Conservation (phyloP, 805 yeast genomes). For the Candida khao-thaluensis region DNA sequence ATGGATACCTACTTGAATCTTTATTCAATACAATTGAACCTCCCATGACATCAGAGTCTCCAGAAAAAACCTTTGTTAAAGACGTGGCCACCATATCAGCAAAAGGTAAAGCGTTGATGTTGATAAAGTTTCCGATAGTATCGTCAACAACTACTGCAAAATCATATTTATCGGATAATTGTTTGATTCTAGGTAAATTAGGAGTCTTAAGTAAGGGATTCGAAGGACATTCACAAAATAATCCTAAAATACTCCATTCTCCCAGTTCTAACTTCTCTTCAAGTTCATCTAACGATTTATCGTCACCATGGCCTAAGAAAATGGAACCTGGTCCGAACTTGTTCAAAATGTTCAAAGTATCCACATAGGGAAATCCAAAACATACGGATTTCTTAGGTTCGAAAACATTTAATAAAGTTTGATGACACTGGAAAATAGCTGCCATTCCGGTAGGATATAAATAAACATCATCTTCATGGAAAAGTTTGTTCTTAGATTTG, state of each 20-base stretch:
- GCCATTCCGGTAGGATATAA: constrained; percentile 93
- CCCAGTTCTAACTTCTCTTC: constrained; percentile 55
- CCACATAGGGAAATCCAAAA: constrained; percentile 95
- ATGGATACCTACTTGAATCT: constrained; percentile 46
- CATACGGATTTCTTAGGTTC: constrained; percentile 68
- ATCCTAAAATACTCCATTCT: constrained; percentile 63
- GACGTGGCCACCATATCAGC: constrained; percentile 88
- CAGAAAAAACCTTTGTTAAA: constrained; percentile 87
- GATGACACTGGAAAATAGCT: constrained; percentile 79
- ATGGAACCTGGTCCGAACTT: constrained; percentile 92
- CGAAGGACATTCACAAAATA: constrained; percentile 92
- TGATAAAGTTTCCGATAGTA: constrained; percentile 88
- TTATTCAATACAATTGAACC: constrained; percentile 85
- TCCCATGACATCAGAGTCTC: constrained; percentile 94
- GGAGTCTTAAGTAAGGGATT: constrained; percentile 91
- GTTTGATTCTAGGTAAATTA: constrained; percentile 61
- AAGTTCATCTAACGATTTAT: constrained; percentile 60
- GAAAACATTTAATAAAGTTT: constrained; percentile 41
- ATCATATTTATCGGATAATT: constrained; percentile 63
- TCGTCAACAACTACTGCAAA: constrained; percentile 90
- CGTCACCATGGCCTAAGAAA: constrained; percentile 84
- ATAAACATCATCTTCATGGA: constrained; percentile 66
- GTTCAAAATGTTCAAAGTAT: constrained; percentile 77
- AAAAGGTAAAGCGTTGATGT: constrained; percentile 74
- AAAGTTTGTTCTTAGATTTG: constrained; percentile 23